phyloP scores from a whole-genome alignment of 2,329 filamentous ascomycete species.

The Clonostachys byssicola region DNA sequence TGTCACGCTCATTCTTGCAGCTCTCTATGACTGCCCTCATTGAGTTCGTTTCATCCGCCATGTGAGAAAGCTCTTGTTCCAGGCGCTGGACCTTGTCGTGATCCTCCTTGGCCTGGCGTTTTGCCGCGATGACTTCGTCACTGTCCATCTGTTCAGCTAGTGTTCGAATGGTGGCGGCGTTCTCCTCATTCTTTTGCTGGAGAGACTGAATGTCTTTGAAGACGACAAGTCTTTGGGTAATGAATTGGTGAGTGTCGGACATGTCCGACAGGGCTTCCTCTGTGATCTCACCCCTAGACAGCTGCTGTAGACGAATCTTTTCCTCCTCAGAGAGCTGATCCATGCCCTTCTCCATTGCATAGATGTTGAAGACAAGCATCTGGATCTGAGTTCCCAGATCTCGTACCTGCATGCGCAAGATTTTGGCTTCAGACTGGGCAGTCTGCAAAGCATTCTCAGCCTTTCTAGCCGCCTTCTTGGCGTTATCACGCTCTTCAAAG shows the following conservation, averaged over 20 bases:
- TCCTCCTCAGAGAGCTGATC: constrained; percentile 70
- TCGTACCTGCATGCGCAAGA: constrained; percentile 80
- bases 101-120: constrained; percentile 58
- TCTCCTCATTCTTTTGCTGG: constrained; percentile 81
- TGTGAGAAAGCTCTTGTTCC: constrained; percentile 66
- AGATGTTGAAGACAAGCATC: constrained; percentile 81
- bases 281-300: constrained; percentile 71
- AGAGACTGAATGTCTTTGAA: constrained; percentile 84
- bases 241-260: constrained; percentile 82
- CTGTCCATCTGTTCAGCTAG: constrained; percentile 88
- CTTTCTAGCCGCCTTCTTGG: constrained; percentile 74
- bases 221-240: constrained; percentile 82
- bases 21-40: constrained; percentile 83
- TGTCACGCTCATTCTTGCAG: constrained; percentile 92
- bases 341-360: constrained; percentile 75
- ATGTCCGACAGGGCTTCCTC: constrained; percentile 69
- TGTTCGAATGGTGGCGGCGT: constrained; percentile 78
- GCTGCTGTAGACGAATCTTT: constrained; percentile 68
- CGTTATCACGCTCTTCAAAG: constrained; percentile 73
- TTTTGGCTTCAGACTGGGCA: constrained; percentile 65
- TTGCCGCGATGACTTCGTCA: constrained; percentile 71
- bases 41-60: constrained; percentile 80
- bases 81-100: constrained; percentile 71
- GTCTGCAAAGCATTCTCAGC: constrained; percentile 68
- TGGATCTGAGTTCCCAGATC: constrained; percentile 90